These are phyloP conservation scores for Calonectria pteridis DNA, from an alignment of 2,329 filamentous ascomycete species.

Conservation along the genomic window DNA sequence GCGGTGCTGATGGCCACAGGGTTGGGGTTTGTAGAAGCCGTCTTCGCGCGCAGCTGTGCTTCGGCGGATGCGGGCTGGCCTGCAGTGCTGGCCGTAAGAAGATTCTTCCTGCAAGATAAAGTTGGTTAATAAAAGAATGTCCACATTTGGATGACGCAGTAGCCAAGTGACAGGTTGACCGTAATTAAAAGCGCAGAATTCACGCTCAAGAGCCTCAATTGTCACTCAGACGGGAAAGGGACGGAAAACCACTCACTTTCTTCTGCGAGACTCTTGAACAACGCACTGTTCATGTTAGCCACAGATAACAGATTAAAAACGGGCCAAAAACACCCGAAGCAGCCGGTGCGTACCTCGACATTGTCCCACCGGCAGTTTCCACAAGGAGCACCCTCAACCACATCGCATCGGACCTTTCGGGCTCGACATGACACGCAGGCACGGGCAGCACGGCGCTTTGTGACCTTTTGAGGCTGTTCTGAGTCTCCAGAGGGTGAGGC, in stretches of 20 bases:
- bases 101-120: constrained; percentile 56
- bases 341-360: constrained; percentile 64
- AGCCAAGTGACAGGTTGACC: constrained; percentile 25
- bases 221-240: constrained; percentile 24
- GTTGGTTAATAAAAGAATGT: constrained; percentile 39
- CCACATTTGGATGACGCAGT: constrained; percentile 33
- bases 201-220: constrained; percentile 10
- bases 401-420: constrained; percentile 93
- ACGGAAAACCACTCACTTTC: constrained; percentile 74
- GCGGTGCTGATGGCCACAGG: constrained; percentile 48
- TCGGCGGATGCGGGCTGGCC: constrained; percentile 56
- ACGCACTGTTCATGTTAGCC: constrained; percentile 63
- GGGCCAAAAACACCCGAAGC: constrained; percentile 23
- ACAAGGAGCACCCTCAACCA: constrained; percentile 88
- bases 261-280: constrained; percentile 84
- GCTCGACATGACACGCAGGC: constrained; percentile 91
- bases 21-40: constrained; percentile 42
- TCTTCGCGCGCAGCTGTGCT: constrained; percentile 58
- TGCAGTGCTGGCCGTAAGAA: constrained; percentile 54
- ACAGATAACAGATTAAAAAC: constrained; percentile 25
- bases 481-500: constrained; percentile 46
- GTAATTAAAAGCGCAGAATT: constrained; percentile 14
- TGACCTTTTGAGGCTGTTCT: constrained; percentile 60
- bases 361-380: constrained; percentile 88
- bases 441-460: constrained; percentile 88